Evolutionary conservation across 805 yeast genomes (phyloP).

Genomic region (Lipomyces starkeyi): DNA sequence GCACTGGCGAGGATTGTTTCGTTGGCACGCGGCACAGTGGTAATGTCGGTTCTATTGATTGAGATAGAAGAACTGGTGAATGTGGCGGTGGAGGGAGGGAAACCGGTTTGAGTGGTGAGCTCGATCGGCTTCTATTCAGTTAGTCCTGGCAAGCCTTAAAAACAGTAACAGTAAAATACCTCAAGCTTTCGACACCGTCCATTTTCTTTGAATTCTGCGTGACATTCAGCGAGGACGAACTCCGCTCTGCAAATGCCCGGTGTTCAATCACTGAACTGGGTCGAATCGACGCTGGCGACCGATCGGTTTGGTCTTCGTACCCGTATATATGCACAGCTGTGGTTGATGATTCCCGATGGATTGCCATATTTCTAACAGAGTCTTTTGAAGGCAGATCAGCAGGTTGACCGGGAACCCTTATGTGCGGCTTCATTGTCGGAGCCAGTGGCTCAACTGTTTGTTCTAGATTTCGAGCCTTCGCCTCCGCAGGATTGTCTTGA

Average conservation of each 20-base stretch:
- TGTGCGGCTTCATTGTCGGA: not conserved
- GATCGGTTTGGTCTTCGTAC: not conserved
- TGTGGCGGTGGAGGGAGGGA: not conserved
- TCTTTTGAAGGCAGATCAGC: not conserved
- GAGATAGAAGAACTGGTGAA: slow-evolving; percentile 1
- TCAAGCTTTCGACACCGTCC: not conserved
- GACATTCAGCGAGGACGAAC: not conserved
- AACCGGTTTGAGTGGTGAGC: slow-evolving; percentile 6
- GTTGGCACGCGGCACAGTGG: not conserved
- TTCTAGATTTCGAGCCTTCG: not conserved
- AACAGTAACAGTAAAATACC: not conserved
- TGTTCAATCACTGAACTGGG: not conserved
- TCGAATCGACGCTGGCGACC: not conserved
- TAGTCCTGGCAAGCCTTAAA: not conserved
- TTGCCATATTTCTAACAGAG: not conserved
- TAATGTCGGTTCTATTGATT: not conserved
- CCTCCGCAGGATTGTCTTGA: not conserved
- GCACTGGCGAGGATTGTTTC: not conserved
- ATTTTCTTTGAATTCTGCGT: not conserved
- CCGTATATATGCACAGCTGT: not conserved
- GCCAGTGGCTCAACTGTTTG: not conserved
- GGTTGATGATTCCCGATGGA: not conserved
- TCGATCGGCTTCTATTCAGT: not conserved
- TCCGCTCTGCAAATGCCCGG: not conserved
- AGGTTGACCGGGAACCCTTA: not conserved